Evolutionary conservation across 148 eudicot species (phyloP).

Genomic region (Vaccinium macrocarpon): DNA sequence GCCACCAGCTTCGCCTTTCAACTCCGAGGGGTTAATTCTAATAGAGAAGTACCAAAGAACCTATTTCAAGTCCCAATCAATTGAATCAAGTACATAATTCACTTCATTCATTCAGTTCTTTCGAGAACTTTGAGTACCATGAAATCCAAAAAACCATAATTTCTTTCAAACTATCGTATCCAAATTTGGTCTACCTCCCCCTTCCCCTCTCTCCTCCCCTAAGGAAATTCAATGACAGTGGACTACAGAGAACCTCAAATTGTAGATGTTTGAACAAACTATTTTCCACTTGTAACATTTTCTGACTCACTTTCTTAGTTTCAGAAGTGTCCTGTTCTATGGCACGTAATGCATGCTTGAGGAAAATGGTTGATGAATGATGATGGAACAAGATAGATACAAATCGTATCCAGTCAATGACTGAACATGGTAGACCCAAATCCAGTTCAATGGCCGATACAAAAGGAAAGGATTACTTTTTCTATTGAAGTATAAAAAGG

Average conservation of each 20-base stretch:
- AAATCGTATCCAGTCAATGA: background rate
- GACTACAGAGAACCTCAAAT: background rate
- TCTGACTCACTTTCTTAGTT: background rate
- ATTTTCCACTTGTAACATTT: background rate
- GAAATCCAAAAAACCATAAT: background rate
- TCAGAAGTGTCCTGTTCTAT: background rate
- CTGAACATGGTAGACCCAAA: background rate
- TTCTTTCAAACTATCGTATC: background rate
- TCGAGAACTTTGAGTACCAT: background rate
- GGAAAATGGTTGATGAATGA: background rate
- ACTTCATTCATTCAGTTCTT: background rate
- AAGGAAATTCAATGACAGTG: background rate
- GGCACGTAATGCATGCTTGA: background rate
- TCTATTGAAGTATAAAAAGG: background rate
- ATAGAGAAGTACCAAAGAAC: background rate
- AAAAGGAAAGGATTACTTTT: background rate
- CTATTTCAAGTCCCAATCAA: background rate
- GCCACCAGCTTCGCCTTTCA: background rate
- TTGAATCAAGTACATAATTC: background rate
- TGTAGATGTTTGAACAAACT: background rate
- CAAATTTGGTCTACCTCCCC: background rate
- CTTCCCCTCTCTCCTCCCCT: background rate
- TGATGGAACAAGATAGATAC: background rate
- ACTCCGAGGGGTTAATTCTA: background rate
- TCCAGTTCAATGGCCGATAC: background rate